These are phyloP conservation scores for Candida glucosophila DNA, from an alignment of 1,139 yeast species.

Conservation along the genomic window DNA sequence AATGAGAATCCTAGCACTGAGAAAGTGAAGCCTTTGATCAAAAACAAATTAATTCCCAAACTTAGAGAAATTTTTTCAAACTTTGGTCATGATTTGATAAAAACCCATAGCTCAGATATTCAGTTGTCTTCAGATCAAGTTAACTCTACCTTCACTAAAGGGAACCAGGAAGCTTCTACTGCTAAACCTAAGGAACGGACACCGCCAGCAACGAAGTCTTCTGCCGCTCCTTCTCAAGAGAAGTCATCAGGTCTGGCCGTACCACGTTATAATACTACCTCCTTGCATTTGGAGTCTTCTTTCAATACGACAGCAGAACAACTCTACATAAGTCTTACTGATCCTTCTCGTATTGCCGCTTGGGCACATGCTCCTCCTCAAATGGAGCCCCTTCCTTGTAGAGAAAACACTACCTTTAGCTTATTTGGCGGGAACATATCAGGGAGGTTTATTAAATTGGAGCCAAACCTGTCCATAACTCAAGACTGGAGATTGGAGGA, in stretches of 20 bases:
- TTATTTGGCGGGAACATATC: slow-evolving; percentile 85
- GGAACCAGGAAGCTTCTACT: slow-evolving; percentile 38
- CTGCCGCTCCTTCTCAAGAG: slow-evolving; percentile 10
- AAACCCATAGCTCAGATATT: slow-evolving; percentile 74
- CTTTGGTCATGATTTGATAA: slow-evolving; percentile 74
- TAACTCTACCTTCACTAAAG: slow-evolving; percentile 57
- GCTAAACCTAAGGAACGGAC: no score
- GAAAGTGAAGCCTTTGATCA: slow-evolving; percentile 43
- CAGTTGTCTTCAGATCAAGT: slow-evolving; percentile 65
- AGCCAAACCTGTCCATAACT: slow-evolving; percentile 48
- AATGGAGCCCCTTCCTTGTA: slow-evolving; percentile 42
- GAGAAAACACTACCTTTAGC: slow-evolving; percentile 54
- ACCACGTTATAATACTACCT: slow-evolving; percentile 71
- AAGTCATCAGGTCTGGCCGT: slow-evolving; percentile 14
- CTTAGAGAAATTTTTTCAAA: slow-evolving; percentile 49
- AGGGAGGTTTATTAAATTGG: slow-evolving; percentile 58
- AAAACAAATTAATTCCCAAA: slow-evolving; percentile 58
- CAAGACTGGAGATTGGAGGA: slow-evolving; percentile 82
- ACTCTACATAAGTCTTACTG: slow-evolving; percentile 65
- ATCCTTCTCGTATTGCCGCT: slow-evolving; percentile 69
- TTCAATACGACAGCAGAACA: slow-evolving; percentile 88
- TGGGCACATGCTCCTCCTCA: slow-evolving; percentile 81
- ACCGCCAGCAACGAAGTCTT: slow-evolving; percentile 5
- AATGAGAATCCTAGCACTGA: slow-evolving; percentile 50
- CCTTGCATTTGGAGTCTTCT: slow-evolving; percentile 66